Percentiles rank a stretch among this genome's conserved stretches.
Evolutionary conservation across 208 protist species (phyloP).

Genomic region (Acanthamoeba triangularis): DNA sequence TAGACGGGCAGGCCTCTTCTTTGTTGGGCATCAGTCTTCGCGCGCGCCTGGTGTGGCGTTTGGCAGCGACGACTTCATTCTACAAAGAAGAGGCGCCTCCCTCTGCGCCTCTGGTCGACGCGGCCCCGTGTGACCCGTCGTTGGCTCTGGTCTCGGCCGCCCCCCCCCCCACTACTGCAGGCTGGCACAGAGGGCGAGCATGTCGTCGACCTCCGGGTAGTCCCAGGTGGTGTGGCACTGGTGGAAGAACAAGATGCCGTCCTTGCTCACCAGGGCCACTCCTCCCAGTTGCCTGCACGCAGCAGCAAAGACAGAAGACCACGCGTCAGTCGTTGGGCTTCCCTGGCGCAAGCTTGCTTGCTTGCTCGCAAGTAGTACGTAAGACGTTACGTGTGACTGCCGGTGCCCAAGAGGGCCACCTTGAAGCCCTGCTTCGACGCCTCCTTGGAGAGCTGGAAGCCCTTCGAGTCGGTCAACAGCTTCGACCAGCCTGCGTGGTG

Average conservation of each 20-base stretch:
- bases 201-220: conserved; percentile 5
- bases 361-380: neutral
- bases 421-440: conserved; percentile 5
- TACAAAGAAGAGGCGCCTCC: neutral
- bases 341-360: neutral
- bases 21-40: neutral
- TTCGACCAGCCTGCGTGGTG: neutral
- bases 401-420: conserved; percentile 6
- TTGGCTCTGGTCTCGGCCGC: neutral
- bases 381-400: neutral
- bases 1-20: neutral
- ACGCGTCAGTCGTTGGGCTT: neutral
- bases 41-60: neutral
- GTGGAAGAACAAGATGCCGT: conserved; percentile 12
- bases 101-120: no score
- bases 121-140: no score
- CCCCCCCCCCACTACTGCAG: neutral
- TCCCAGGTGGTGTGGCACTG: conserved; percentile 12
- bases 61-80: neutral
- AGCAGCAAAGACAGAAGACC: neutral
- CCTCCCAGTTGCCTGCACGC: neutral
- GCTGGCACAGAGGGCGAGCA: neutral
- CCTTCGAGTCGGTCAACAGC: conserved; percentile 5
- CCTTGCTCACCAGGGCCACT: conserved; percentile 4
- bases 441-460: conserved; percentile 24